Evolutionary conservation across 2,329 filamentous ascomycete genomes (phyloP).

Genomic region (Ophiostoma perfectum): DNA sequence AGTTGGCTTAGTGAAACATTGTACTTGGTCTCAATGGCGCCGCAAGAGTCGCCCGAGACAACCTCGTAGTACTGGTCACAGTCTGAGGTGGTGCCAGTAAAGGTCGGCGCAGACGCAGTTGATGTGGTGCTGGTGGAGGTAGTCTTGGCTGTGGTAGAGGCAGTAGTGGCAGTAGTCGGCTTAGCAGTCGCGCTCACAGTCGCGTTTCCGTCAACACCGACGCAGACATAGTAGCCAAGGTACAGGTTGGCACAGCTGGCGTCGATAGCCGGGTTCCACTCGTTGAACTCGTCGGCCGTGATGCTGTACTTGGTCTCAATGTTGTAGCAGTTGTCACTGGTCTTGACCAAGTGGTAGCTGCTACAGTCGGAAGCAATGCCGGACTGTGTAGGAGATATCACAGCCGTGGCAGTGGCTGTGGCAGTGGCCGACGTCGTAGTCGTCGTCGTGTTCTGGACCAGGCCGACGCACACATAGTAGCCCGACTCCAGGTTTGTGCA

Average conservation of each 20-base stretch:
- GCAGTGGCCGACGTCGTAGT: background rate
- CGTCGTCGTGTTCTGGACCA: conserved; percentile 1
- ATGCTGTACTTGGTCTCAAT: conserved; percentile 19
- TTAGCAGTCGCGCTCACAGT: background rate
- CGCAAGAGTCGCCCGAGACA: background rate
- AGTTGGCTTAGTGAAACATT: background rate
- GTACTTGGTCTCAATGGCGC: conserved; percentile 1
- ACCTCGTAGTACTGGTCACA: background rate
- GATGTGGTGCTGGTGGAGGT: background rate
- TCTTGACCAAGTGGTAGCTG: conserved; percentile 18
- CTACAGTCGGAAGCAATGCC: conserved; percentile 21
- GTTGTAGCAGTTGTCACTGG: conserved; percentile 19
- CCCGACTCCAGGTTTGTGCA: background rate
- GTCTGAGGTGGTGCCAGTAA: background rate
- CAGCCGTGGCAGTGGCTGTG: background rate
- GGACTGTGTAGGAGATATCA: conserved; percentile 17
- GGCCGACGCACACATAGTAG: background rate
- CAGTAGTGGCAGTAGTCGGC: background rate
- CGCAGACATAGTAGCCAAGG: background rate
- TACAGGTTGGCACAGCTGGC: background rate
- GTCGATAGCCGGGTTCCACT: conserved; percentile 10
- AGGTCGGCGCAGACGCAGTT: background rate
- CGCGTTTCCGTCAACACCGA: background rate
- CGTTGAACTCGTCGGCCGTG: conserved; percentile 14
- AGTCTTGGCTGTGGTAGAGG: background rate